Evolutionary conservation across 2,329 filamentous ascomycete genomes (phyloP), one percentile per base, ranked within the genome.

Genomic region (Aspergillus sclerotialis): DNA sequence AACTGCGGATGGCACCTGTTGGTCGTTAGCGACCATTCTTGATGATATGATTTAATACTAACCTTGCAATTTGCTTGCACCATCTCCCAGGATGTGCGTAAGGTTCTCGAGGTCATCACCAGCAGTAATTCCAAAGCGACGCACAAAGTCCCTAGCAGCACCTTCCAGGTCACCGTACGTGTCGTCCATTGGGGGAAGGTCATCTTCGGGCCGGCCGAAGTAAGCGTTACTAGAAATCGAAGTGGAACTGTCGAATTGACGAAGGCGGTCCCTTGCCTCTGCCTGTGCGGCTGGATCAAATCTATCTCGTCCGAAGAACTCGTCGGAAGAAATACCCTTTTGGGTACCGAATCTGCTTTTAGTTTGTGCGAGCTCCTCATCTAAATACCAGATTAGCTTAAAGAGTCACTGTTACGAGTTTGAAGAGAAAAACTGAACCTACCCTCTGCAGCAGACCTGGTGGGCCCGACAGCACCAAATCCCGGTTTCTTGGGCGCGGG

Each of bases 141-240:
- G 80, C 19, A 96, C 81, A 65, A 96, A 94, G 63, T 98, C 92
- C 69, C 92, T 94, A 39, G 92, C 92, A 0, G 88, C 88, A n/a
- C 70, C 75, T 66, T 98, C 92, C 39, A 98, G 69, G 53, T 95
- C 89, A 30, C 89, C 88, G 46, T 94, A 95, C 29, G 76, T 70
- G 15, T 86, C 86, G 43, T 89, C 85, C 7, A 64, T 70, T 2
- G 63, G 58, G 37, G 70, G 70, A 19, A 75, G 67, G 48, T 93
- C 84, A 15, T 89, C 84, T 56, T 98, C 92, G 2, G 87, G 82
- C 33, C 90, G 83, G 40, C 92, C 92, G 61, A 98, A 98, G 73
- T 96, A 98, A 36, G 87, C 87, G 62, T 96, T 98, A 38, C 86
- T 94, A 5, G 89, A 95, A 61, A 98, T 98, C 46, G 88, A 70